Base-by-base conservation (phyloP, 1,139 yeast species). In the Candida albicans region DNA sequence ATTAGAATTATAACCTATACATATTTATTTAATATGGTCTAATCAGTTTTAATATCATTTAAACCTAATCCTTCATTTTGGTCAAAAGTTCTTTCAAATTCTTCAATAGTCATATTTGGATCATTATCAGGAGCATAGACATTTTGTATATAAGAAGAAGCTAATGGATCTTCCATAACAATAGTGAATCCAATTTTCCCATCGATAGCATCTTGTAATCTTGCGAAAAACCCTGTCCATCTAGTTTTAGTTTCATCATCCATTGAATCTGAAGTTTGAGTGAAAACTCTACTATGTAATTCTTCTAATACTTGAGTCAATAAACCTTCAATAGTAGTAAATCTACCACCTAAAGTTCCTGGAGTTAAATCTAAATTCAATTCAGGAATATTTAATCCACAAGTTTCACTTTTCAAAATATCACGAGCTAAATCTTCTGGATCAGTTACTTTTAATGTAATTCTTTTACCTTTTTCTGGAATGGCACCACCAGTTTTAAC, bases 401-500 rank as follows among this genome's bases (percentile, higher is more conserved):
- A 93, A 14, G 96, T 86, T 70, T 95, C 99, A 15, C 95, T 85
- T 69, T 95, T 95, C 56, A 95, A 77, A 50, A 95, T 87, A 64
- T 95, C 99, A 69, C 99, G 82, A 25, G 96, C 86, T 58, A 95
- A 75, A 70, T 95, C 99, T 54, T 89, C 97, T 11, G 96, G 83
- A 56, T 93, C 98, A 46, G 89, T 91, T 50, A 93, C 84, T 54
- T 76, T 75, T 44, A 95, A 74, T 1, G 84, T 76, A 49, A 90
- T 81, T 52, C 75, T 82, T 53, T 84, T 82, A 49, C 98, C 99
- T 64, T 83, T 77, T 4, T 73, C 84, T 30, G 99, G 98, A 44
- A 95, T 86, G 14, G 87, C 95, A 53, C 99, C 99, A 46, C 99
- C 99, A 4, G 99, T 95, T 70, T 91, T 93, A 53, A 95, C 99